These are phyloP conservation scores for Schizophyllum amplum DNA, from an alignment of 1,284 basidiomycete species.

Conservation along the genomic window DNA sequence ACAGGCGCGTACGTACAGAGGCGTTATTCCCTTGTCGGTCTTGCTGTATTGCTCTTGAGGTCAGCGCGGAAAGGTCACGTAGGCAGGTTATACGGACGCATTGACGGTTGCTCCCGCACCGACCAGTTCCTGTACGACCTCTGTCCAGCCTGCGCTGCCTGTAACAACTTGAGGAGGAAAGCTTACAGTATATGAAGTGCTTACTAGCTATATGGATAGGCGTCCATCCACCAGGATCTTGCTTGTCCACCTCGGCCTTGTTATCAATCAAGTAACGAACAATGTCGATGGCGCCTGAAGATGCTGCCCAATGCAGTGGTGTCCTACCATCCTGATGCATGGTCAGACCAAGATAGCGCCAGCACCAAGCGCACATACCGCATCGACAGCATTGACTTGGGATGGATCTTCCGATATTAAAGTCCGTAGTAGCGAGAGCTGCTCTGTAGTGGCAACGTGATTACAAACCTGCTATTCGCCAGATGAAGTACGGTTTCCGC, in stretches of 20 bases:
- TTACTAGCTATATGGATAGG: constrained; percentile 82
- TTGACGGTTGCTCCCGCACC: constrained; percentile 83
- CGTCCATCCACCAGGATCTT: constrained; percentile 78
- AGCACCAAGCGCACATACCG: constrained; percentile 34
- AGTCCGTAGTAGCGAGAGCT: constrained; percentile 66
- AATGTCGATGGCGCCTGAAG: constrained; percentile 65
- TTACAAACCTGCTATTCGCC: no score
- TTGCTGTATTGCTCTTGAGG: constrained; percentile 26
- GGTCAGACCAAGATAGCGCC: constrained; percentile 3
- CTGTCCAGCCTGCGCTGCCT: constrained; percentile 80
- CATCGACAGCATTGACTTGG: constrained; percentile 62
- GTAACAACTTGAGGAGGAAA: constrained; percentile 7
- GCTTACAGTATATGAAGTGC: constrained; percentile 11
- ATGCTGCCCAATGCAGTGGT: constrained; percentile 85
- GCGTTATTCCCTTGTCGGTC: constrained; percentile 83
- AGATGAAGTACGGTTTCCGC: constrained; percentile 15
- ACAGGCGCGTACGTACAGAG: constrained; percentile 54
- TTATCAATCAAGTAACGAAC: constrained; percentile 67
- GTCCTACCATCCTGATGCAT: constrained; percentile 73
- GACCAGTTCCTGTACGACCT: constrained; percentile 72
- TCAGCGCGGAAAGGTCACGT: constrained; percentile 8
- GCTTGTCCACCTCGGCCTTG: constrained; percentile 61
- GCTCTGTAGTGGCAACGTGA: constrained; percentile 42
- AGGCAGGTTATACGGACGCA: constrained; percentile 23
- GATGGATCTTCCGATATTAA: constrained; percentile 63